Evolutionary conservation across 257 asterid genomes (phyloP).

Genomic region (Solanum bulbocastanum): DNA sequence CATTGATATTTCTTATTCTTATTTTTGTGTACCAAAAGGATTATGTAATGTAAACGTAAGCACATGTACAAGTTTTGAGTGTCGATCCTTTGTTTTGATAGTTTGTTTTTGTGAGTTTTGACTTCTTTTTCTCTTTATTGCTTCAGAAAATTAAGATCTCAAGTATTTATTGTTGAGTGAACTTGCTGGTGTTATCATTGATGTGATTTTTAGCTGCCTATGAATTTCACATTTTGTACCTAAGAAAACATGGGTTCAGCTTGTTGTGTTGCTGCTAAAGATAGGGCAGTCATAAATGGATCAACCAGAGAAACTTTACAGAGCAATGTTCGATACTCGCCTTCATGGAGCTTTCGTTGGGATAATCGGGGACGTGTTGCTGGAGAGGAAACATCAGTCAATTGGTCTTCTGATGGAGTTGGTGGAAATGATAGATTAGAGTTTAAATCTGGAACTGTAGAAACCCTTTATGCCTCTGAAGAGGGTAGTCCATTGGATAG

Average conservation of each 20-base stretch:
- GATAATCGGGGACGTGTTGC: slow-evolving; percentile 87
- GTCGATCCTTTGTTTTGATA: not conserved
- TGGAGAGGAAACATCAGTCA: slow-evolving; percentile 75
- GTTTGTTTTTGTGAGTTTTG: not conserved
- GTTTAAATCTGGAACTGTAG: slow-evolving; percentile 49
- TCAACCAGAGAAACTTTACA: slow-evolving; percentile 49
- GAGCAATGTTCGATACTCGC: slow-evolving; percentile 70
- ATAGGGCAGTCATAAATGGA: slow-evolving; percentile 52
- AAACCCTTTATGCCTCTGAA: slow-evolving; percentile 66
- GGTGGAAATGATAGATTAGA: slow-evolving; percentile 28
- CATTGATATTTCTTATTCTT: not conserved
- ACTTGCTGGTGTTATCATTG: not conserved
- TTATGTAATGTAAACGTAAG: not conserved
- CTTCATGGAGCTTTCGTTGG: slow-evolving; percentile 96
- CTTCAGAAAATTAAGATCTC: not conserved
- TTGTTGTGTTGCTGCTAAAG: slow-evolving; percentile 90
- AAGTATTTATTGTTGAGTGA: not conserved
- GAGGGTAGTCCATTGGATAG: slow-evolving; percentile 76
- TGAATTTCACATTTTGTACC: slow-evolving; percentile 7
- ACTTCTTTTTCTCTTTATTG: not conserved
- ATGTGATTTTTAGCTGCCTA: slow-evolving; percentile 5
- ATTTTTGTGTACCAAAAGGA: not conserved
- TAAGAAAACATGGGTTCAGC: slow-evolving; percentile 86
- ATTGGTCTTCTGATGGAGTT: slow-evolving; percentile 47
- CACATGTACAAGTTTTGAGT: not conserved